Evolutionary conservation across 2,329 filamentous ascomycete genomes (phyloP), one percentile per base, ranked within the genome.

Genomic region (Cadophora luteo-olivacea): DNA sequence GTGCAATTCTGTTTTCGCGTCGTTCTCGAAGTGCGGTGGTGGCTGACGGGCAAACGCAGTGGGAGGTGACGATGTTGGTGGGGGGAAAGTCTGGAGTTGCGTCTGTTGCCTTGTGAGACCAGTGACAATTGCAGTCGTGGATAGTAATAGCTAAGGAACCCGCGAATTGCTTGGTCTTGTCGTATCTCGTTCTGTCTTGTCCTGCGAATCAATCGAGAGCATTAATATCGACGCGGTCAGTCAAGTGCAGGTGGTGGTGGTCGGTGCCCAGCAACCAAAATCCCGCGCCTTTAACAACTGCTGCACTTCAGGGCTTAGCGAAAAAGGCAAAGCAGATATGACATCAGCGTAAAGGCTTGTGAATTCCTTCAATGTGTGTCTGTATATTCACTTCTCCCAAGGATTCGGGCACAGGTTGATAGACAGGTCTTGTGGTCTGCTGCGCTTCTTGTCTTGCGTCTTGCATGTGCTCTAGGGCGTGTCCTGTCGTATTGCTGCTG

Each of bases 31-130:
- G 7, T 49, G 19, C n/a, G 52, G 24, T n/a, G 29, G 33, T 60
- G 33, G 57, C 33, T 41, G 33, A 11, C 25, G 6, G 6, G 52
- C 16, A 33, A 14, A 55, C 14, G 52, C 33, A 22, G 38, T 38
- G 38, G 33, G 58, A 48, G n/a, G 36, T 45, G 36, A 61, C 25
- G 58, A 29, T 48, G 38, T 16, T 29, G 36, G 36, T 25, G 41
- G 36, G 36, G 36, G 9, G 36, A 16, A n/a, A 32, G 11, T 57
- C 54, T 57, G 29, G 29, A 55, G 62, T 52, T 52, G 48, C 41
- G 64, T 63, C 25, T 51, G 65, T 55, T 67, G 58, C 58, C 60
- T 65, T 58, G 62, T 65, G 49, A 41, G 24, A 55, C 48, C 25
- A 41, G 41, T n/a, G 9, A 24, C 38, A 22, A 22, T 49, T 19